Evolutionary conservation across 306 rosid species (phyloP), one percentile per base, ranked within the genome.

Genomic region (apple (Malus domestica)): DNA sequence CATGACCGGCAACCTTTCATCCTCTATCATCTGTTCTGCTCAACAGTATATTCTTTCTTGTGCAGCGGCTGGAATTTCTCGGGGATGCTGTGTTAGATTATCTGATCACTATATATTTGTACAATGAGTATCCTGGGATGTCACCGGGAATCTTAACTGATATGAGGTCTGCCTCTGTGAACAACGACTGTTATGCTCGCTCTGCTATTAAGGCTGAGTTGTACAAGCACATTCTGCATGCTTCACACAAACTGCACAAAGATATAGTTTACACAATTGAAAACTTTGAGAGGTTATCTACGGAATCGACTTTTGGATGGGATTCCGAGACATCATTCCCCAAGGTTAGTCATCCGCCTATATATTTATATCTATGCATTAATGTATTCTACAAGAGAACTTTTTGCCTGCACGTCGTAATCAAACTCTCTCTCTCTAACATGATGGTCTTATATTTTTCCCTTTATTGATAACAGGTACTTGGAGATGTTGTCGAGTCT

Each of bases 401-500:
- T 18, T 80, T 61, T 55, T 38, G 42, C 42, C 9, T 6, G 40
- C 40, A 6, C 40, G 9, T 35, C 9, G 8, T 6, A 35, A 6
- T 35, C 40, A 0, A 38, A 38, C 42, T 38, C 2, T 38, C 42
- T 35, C 2, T 38, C 2, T 38, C 9, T 38, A 2, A 7, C 42
- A 1, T 38, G 58, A 1, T 4, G 64, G 45, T 42, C 45, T 42
- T 42, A 42, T 10, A 70, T 45, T 18, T 68, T 10, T 76, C 30
- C 14, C 4, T 63, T 14, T 61, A 4, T 82, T 72, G 67, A 57
- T 68, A 57, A 70, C 69, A 93, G 96, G 98, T 91, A 32, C 91
- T 93, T 30, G 97, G 87, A 57, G 98, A 93, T 79, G 77, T 93
- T 6, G 82, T 93, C 3, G 96, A 93, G 83, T 91, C 98, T 82